Percentiles rank a stretch among this genome's conserved stretches.
Conservation (phyloP, 345 rosid genomes). For the Eucalyptus globulus region DNA sequence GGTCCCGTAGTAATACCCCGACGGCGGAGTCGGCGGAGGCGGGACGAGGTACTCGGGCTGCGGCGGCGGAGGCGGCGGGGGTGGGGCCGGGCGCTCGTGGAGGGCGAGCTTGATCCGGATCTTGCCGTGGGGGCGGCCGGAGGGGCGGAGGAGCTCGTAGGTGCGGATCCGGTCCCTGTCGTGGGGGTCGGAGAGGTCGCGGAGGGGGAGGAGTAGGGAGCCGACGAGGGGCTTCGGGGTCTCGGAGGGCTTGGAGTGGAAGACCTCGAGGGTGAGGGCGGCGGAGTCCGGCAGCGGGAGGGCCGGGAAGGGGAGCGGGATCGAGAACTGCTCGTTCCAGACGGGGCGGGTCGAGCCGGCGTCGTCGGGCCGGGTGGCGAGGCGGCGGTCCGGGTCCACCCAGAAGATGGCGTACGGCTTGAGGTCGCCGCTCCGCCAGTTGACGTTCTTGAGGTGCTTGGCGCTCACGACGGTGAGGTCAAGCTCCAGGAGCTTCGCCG, state of each 20-base stretch:
- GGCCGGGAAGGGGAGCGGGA: slow-evolving; percentile 23
- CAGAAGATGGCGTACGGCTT: slow-evolving; percentile 68
- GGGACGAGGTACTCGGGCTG: neutral
- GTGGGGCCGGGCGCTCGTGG: neutral
- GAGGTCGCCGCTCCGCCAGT: slow-evolving; percentile 67
- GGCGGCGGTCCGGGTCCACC: slow-evolving; percentile 45
- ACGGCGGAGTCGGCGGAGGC: neutral
- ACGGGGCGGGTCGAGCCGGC: slow-evolving; percentile 47
- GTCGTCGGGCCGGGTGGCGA: slow-evolving; percentile 48
- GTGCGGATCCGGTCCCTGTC: neutral
- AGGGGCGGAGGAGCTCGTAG: slow-evolving; percentile 67
- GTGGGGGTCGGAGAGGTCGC: slow-evolving; percentile 36
- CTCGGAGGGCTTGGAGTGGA: slow-evolving; percentile 53
- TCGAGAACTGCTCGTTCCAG: slow-evolving; percentile 39
- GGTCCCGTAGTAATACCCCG: neutral
- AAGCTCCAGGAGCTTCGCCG: slow-evolving; percentile 1
- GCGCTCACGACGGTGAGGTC: slow-evolving; percentile 52
- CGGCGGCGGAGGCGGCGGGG: neutral
- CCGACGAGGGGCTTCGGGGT: slow-evolving; percentile 75
- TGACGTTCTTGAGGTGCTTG: slow-evolving; percentile 69
- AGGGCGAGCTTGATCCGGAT: slow-evolving; percentile 23
- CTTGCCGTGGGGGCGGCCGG: slow-evolving; percentile 91
- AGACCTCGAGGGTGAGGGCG: slow-evolving; percentile 43
- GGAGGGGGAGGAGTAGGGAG: slow-evolving; percentile 30
- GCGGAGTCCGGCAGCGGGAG: slow-evolving; percentile 21